Base-by-base conservation (phyloP, 345 rosid genomes). In the Geranium brycei region DNA sequence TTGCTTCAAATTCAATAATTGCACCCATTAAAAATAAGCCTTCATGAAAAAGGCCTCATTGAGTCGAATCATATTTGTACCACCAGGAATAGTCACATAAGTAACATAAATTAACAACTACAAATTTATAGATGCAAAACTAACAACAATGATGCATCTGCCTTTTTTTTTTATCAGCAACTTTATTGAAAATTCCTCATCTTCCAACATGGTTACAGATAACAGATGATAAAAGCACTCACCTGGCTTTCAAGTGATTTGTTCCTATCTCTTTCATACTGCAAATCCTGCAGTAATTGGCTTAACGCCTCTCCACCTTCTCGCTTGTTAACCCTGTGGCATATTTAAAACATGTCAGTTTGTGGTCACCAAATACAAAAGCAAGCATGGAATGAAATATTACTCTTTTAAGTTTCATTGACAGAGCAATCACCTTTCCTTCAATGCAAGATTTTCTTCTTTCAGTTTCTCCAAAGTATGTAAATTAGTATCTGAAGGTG, bases 201-300 rank as follows among this genome's bases (percentile, higher is more conserved):
- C 53, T 47, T 47, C 14, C 53, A 47, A 47, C 12, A 47, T 13
- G 53, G 53, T 13, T 47, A 47, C 15, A 6, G 7, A 47, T 8
- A 8, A 40, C 41, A 61, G 59, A 63, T 38, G 7, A 63, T 56
- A 67, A 57, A 55, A 64, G 61, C 61, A 65, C 61, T 60, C 61
- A 88, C 98, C 90, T 81, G 82, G 61, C 30, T 66, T 78, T 89
- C 85, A 16, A 85, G 80, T 17, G 61, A 71, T 57, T 73, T 77
- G 57, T 87, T 75, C 64, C 75, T 71, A 41, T 77, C 79, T 72
- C 66, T 83, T 77, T 82, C 87, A 66, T 70, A 62, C 59, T 64
- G 69, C 63, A 76, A 75, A 56, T 77, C 81, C 19, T 58, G 70
- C 60, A 58, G 73, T 73, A 75, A 69, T 57, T 71, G 68, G 58